Conservation (phyloP, 2,329 filamentous ascomycete genomes). For the Sporothrix curviconia region DNA sequence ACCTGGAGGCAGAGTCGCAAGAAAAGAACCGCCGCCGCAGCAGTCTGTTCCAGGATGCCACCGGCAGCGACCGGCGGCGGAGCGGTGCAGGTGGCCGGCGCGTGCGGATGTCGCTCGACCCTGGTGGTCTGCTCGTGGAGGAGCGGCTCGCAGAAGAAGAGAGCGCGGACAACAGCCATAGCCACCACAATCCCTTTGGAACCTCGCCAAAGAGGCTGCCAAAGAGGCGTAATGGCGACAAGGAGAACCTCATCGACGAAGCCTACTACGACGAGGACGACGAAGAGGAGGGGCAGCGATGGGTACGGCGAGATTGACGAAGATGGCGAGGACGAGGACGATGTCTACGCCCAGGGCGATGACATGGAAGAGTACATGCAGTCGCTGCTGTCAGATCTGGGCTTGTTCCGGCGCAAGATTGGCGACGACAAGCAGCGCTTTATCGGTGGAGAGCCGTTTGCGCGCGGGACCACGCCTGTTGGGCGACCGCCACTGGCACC, state of each 20-base stretch:
- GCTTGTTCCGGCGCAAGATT: slow-evolving; percentile 77
- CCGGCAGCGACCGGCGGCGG: slow-evolving; percentile 16
- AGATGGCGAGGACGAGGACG: slow-evolving; percentile 56
- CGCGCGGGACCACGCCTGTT: background rate
- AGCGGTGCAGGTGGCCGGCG: slow-evolving; percentile 10
- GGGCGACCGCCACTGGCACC: slow-evolving; percentile 46
- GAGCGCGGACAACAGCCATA: too few species aligned
- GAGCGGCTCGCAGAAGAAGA: background rate
- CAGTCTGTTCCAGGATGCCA: slow-evolving; percentile 8
- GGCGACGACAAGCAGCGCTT: slow-evolving; percentile 72
- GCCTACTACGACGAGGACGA: slow-evolving; percentile 25
- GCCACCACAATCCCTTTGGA: slow-evolving; percentile 24
- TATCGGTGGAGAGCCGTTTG: slow-evolving; percentile 50
- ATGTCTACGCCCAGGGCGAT: slow-evolving; percentile 44
- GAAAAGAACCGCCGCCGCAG: slow-evolving; percentile 4
- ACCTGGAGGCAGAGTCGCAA: background rate
- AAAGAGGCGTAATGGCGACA: slow-evolving; percentile 18
- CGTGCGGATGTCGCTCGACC: slow-evolving; percentile 15
- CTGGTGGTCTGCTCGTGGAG: slow-evolving; percentile 12
- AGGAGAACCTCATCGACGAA: slow-evolving; percentile 25
- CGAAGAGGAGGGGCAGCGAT: slow-evolving; percentile 23
- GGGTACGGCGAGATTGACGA: too few species aligned
- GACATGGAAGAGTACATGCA: slow-evolving; percentile 82
- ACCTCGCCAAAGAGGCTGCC: slow-evolving; percentile 25
- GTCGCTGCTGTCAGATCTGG: slow-evolving; percentile 71